A percentile compares a stretch with the other conserved stretches of the same genome.
Conservation (phyloP, 305 asterid species). For the Fraxinus baroniana region DNA sequence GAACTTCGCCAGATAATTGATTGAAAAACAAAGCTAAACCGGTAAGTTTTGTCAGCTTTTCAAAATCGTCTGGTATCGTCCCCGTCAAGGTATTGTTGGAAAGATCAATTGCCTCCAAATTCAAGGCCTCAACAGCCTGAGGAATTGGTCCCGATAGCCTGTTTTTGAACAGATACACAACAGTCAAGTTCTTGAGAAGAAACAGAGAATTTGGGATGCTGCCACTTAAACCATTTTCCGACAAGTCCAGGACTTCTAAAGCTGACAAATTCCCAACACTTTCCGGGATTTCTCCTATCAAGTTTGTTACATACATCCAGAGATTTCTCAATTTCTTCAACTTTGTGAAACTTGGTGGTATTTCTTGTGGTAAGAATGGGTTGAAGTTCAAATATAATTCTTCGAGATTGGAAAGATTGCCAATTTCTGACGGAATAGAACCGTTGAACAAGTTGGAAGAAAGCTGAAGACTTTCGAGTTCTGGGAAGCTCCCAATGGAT, state of each 20-base stretch:
- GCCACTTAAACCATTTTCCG: constrained; percentile 54
- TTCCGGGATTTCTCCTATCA: constrained; percentile 73
- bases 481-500: constrained; percentile 44
- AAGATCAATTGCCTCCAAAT: constrained; percentile 57
- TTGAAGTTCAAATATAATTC: constrained; percentile 40
- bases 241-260: constrained; percentile 56
- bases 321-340: constrained; percentile 49
- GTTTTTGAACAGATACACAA: constrained; percentile 42
- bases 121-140: constrained; percentile 35
- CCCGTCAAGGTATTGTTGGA: constrained; percentile 59
- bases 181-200: constrained; percentile 47
- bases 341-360: constrained; percentile 55
- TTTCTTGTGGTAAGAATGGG: constrained; percentile 45
- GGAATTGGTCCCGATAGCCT: constrained; percentile 64
- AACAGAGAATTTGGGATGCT: constrained; percentile 52
- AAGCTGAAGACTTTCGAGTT: constrained; percentile 44
- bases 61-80: constrained; percentile 59
- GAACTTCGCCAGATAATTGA: constrained; percentile 65
- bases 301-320: constrained; percentile 37
- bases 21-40: constrained; percentile 54
- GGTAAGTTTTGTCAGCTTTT: constrained; percentile 52
- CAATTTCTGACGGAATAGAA: constrained; percentile 59
- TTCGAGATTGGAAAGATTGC: constrained; percentile 55
- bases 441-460: constrained; percentile 38
- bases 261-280: constrained; percentile 52